Conservation (phyloP, 2,329 filamentous ascomycete species). For the Penicillium freii region DNA sequence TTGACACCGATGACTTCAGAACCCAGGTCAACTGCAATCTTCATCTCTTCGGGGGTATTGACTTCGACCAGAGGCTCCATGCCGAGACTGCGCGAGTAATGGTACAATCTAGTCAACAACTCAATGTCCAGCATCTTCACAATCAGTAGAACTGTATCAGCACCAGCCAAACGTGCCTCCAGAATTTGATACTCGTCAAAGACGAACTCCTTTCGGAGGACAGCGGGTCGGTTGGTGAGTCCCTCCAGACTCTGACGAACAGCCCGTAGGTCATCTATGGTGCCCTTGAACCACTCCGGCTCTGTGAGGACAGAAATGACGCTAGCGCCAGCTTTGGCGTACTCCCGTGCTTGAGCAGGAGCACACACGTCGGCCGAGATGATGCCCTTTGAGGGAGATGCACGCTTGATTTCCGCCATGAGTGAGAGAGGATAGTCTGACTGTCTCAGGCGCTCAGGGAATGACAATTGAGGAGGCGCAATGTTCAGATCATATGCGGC, state of each 20-base stretch:
- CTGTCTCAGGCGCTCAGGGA: constrained; percentile 73
- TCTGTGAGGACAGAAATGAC: constrained; percentile 98
- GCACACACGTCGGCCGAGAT: constrained; percentile 87
- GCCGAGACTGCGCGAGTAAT: constrained; percentile 82
- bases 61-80: constrained; percentile 99
- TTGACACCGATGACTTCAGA: constrained; percentile 94
- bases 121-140: constrained; percentile 92
- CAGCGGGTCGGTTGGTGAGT: constrained; percentile 87
- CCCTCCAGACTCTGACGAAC: constrained; percentile 86
- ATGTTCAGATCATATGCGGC: constrained; percentile 81
- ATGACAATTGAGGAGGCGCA: constrained; percentile 77
- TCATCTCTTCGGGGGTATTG: constrained; percentile 91
- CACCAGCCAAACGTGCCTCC: constrained; percentile 86
- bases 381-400: constrained; percentile 91
- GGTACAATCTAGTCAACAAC: constrained; percentile 73
- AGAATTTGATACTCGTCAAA: constrained; percentile 98
- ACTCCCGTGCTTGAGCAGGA: constrained; percentile 83
- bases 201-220: constrained; percentile 93
- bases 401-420: constrained; percentile 96
- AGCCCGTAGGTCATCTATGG: constrained; percentile 84
- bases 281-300: constrained; percentile 98
- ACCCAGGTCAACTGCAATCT: constrained; percentile 78
- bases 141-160: constrained; percentile 91
- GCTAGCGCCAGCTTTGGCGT: constrained; percentile 90
- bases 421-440: constrained; percentile 86